Base-by-base conservation (phyloP, 1,284 basidiomycete genomes). In the Stereum hirsutum region DNA sequence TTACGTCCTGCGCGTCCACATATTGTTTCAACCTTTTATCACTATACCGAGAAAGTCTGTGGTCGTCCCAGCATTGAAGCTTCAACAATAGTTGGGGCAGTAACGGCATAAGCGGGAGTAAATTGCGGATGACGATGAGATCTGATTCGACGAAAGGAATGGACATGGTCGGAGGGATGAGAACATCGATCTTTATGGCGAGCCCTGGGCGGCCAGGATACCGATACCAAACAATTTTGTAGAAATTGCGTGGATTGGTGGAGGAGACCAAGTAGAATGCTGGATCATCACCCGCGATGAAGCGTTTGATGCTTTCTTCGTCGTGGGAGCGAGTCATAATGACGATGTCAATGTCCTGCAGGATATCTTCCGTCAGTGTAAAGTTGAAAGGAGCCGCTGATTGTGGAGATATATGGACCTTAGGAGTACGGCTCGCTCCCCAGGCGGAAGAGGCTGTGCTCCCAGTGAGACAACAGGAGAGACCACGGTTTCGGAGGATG, bases 181-280 rank as follows among this genome's bases (percentile, higher is more conserved):
- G 65, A 42, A 78, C 59, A 52, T 77, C 74, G 37, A 78, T 69
- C 55, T 77, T 77, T 55, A 72, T 72, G 23, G 52, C 48, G 20
- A 54, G 48, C 24, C 39, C 24, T 6, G 39, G 48, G 11, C 42
- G 45, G 12, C 44, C 45, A 2, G 42, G 42, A 21, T 69, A 50
- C 17, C 56, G 52, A 53, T 64, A 71, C 63, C 67, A 74, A 0
- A 76, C 58, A 0, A 75, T 66, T 23, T 59, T 57, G 54, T 73
- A 72, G 0, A 66, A 64, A 10, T 68, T 69, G 4, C 41, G 42
- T 7, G 58, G 61, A 48, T 68, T 63, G 27, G 54, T 58, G 4
- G 72, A 63, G 0, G 58, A 50, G 6, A 69, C 52, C 39, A 69
- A 60, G 48, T 59, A 69, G 54, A 74, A 76, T 4, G 52, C 48